A percentile compares a stretch with the other conserved stretches of the same genome.
phyloP scores from a whole-genome alignment of 148 eudicot genomes.

The Gaultheria prostrata region DNA sequence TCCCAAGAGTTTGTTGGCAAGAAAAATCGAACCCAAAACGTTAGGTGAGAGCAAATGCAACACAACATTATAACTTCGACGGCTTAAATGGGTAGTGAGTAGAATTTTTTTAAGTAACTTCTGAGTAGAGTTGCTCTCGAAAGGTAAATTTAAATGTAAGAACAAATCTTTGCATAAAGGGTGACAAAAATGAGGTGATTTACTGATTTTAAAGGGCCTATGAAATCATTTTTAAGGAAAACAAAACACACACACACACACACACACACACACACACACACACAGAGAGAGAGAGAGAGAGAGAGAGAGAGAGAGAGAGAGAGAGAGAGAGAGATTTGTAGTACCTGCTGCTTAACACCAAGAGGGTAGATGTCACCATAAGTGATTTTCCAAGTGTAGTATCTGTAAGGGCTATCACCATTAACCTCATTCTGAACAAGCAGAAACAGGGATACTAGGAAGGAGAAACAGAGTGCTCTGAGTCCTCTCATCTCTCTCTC shows the following conservation, averaged over 20 bases:
- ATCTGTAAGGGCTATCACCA: conserved; percentile 62
- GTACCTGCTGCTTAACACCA: conserved; percentile 70
- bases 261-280: too few relatives aligned
- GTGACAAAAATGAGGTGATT: too few relatives aligned
- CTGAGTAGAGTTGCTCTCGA: too few relatives aligned
- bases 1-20: too few relatives aligned
- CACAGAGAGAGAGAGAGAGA: not conserved
- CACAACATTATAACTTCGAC: too few relatives aligned
- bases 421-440: conserved; percentile 25
- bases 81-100: too few relatives aligned
- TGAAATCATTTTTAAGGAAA: not conserved
- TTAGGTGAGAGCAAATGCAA: too few relatives aligned
- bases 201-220: not conserved
- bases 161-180: too few relatives aligned
- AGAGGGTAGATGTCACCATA: conserved; percentile 57
- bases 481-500: conserved; percentile 23
- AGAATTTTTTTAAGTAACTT: too few relatives aligned
- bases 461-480: conserved; percentile 16
- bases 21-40: too few relatives aligned
- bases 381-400: conserved; percentile 58
- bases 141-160: too few relatives aligned
- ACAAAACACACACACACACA: too few relatives aligned
- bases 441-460: conserved; percentile 12
- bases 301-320: conserved; percentile 5
- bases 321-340: not conserved